Base-by-base conservation (phyloP, 202 grass and related monocot genomes). In the Cymbopogon flexuosus region DNA sequence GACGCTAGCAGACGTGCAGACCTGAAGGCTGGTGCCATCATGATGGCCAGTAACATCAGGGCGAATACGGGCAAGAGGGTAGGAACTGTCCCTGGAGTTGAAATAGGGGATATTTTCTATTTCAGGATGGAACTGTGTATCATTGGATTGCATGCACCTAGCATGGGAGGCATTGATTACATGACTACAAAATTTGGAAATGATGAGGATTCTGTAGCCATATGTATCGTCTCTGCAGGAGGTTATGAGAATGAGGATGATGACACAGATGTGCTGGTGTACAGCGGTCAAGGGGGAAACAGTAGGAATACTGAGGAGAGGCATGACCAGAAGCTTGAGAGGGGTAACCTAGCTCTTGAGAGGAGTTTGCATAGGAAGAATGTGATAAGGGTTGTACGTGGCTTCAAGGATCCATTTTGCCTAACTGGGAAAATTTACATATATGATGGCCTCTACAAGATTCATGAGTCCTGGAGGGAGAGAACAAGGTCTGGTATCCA, bases 81-180 rank as follows among this genome's bases (percentile, higher is more conserved):
- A 30, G 94, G 94, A 43, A 6, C 35, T 42, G 72, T 87, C 73
- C 91, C 94, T 61, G 94, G 94, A 59, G 86, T 97, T 62, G 73
- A 92, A 78, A 87, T 94, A 87, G 94, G 94, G 3, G 94, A 97
- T 88, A 94, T 97, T 78, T 97, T 97, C 73, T 97, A 94, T 84
- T 97, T 91, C 59, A 86, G 94, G 81, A 92, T 97, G 88, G 94
- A 97, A 61, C 76, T 97, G 70, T 92, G 89, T 75, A 13, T 94
- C 79, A 70, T 94, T 59, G 94, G 94, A 10, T 83, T 97, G 86
- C 92, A 97, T 45, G 86, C 94, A 67, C 90, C 88, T 49, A 97
- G 81, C 57, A 97, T 97, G 91, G 88, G 83, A 10, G 92, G 94
- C 30, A 97, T 97, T 60, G 94, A 97, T 89, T 97, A 88, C 72